phyloP scores from a whole-genome alignment of 345 rosid species.

The Citrus sp. region DNA sequence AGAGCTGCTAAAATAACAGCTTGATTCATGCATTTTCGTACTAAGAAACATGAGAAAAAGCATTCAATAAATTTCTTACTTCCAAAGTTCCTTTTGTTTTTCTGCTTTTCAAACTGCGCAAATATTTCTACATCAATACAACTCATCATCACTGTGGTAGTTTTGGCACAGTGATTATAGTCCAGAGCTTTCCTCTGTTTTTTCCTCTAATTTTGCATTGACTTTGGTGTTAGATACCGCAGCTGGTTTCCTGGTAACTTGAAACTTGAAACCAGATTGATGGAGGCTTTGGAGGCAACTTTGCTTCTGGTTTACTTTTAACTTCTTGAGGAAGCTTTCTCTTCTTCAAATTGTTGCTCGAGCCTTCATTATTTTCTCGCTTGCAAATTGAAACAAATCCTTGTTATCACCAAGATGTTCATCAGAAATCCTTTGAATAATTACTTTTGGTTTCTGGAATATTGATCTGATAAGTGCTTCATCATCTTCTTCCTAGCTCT shows the following conservation, averaged over 20 bases:
- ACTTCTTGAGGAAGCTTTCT: slow-evolving; percentile 45
- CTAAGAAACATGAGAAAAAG: too few species aligned
- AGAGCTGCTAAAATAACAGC: too few species aligned
- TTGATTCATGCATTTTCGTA: too few species aligned
- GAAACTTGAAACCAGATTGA: slow-evolving; percentile 38
- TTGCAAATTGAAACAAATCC: slow-evolving; percentile 19
- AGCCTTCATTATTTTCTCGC: slow-evolving; percentile 16
- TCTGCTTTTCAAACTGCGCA: too few species aligned
- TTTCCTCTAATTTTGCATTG: slow-evolving; percentile 31
- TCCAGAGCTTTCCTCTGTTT: slow-evolving; percentile 25
- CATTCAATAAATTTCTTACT: too few species aligned
- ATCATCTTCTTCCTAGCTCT: too few species aligned
- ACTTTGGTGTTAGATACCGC: slow-evolving; percentile 14
- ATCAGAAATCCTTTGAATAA: slow-evolving; percentile 55
- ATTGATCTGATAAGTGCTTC: too few species aligned
- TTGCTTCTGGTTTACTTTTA: slow-evolving; percentile 38
- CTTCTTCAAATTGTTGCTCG: slow-evolving; percentile 29
- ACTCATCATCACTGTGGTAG: slow-evolving; percentile 58
- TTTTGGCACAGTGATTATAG: slow-evolving; percentile 57
- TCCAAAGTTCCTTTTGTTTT: too few species aligned
- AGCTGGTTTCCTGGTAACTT: slow-evolving; percentile 50
- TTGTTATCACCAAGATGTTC: slow-evolving; percentile 42
- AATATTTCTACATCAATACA: too few species aligned
- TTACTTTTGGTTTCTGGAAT: slow-evolving; percentile 12
- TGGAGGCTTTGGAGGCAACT: slow-evolving; percentile 26